Evolutionary conservation across 2,329 filamentous ascomycete genomes (phyloP), one percentile per base, ranked within the genome.

Genomic region (Alternaria sp.): DNA sequence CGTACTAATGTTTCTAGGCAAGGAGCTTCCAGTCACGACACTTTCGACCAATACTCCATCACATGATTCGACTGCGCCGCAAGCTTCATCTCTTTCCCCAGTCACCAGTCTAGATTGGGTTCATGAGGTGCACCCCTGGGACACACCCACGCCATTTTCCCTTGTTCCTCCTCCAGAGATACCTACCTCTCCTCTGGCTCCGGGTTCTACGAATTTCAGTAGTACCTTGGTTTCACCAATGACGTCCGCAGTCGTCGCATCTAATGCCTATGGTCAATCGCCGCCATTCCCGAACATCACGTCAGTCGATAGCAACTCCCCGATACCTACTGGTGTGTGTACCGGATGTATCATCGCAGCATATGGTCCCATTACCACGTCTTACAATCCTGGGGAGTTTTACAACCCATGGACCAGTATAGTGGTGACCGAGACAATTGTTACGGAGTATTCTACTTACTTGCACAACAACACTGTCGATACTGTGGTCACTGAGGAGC

Each of bases 311-410:
- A 49, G 25, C 21, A 64, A 54, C 12, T 45, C 64, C 3, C 57
- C 55, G 12, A 44, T 23, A 20, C 25, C 20, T 15, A 20, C 60
- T 50, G 50, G 62, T 18, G 23, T 41, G n/a, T 79, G 77, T 50
- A 77, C 75, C 5, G 77, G 77, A 21, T 79, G 77, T 51, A 69
- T 73, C 1, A 61, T 79, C 11, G 65, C 75, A 54, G 77, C 72
- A 0, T 61, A 68, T 5, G 59, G 63, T 14, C 75, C 74, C 8
- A 45, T 65, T 7, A 77, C 74, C 5, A 70, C 72, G 14, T 75
- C 37, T 25, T 75, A 65, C 53, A 26, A 61, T 5, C 12, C 53
- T n/a, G 25, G 30, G 6, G 59, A 63, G 15, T 47, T 14, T 3
- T 46, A 5, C 30, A 65, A 59, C 43, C 63, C 47, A 9, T 75